Evolutionary conservation across 495 filamentous ascomycete species (phyloP).

Genomic region (Pseudevernia furfuracea): DNA sequence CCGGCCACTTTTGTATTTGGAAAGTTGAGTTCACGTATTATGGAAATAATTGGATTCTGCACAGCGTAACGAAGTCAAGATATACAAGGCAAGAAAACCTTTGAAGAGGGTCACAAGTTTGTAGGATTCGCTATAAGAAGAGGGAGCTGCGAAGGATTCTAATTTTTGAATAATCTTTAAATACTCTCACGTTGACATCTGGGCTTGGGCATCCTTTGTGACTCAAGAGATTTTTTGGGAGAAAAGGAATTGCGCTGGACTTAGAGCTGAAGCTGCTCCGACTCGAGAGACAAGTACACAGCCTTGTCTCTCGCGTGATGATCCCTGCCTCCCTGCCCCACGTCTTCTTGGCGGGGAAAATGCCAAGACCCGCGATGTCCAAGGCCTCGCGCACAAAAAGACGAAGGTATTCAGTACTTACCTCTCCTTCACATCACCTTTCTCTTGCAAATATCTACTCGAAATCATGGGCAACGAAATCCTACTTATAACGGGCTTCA

Average conservation of each 20-base stretch:
- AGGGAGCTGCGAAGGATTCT: background rate
- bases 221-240: background rate
- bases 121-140: background rate
- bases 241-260: background rate
- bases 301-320: conserved; percentile 2
- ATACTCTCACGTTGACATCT: background rate
- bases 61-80: background rate
- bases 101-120: background rate
- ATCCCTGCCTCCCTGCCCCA: conserved; percentile 6
- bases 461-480: conserved; percentile 27
- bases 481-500: conserved; percentile 27
- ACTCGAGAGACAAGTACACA: conserved; percentile 15
- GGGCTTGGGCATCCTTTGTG: background rate
- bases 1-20: background rate
- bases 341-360: background rate
- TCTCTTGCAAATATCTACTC: background rate
- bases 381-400: no score
- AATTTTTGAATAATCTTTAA: background rate
- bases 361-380: background rate
- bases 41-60: background rate
- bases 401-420: no score
- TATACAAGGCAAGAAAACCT: background rate
- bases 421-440: background rate
- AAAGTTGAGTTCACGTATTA: no score
- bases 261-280: background rate